phyloP scores from a whole-genome alignment of 805 yeast genomes.

The Lachancea fermentati region DNA sequence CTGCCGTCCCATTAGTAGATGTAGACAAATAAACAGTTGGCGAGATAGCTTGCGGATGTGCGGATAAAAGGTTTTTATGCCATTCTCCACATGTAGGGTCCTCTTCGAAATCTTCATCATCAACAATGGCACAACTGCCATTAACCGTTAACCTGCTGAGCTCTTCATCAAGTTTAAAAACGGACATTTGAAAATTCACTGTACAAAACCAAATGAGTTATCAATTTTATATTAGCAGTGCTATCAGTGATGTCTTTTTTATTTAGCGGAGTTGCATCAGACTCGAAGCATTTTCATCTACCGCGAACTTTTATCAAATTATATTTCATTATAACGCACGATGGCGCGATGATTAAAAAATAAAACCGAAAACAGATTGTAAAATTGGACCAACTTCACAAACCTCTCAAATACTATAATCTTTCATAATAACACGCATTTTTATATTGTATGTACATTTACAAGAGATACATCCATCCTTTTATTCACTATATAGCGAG shows the following conservation, averaged over 20 bases:
- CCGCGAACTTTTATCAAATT: no score
- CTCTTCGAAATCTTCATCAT: slow-evolving; percentile 7
- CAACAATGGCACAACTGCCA: slow-evolving; percentile 13
- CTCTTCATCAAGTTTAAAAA: slow-evolving; percentile 15
- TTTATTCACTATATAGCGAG: background rate
- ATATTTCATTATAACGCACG: no score
- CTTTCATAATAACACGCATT: no score
- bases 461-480: no score
- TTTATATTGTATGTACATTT: no score
- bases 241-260: background rate
- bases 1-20: background rate
- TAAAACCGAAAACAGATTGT: no score
- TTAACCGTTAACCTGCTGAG: slow-evolving; percentile 11
- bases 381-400: no score
- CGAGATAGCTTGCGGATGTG: slow-evolving; percentile 6
- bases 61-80: slow-evolving; percentile 12
- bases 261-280: background rate
- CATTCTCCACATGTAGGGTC: slow-evolving; percentile 2
- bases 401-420: no score
- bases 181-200: no score
- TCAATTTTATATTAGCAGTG: background rate
- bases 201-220: background rate
- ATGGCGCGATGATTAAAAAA: no score
- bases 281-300: no score
- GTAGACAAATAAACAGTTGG: background rate